Base-by-base conservation (phyloP, 768 basidiomycete species). In the Clavaria fumosa region DNA sequence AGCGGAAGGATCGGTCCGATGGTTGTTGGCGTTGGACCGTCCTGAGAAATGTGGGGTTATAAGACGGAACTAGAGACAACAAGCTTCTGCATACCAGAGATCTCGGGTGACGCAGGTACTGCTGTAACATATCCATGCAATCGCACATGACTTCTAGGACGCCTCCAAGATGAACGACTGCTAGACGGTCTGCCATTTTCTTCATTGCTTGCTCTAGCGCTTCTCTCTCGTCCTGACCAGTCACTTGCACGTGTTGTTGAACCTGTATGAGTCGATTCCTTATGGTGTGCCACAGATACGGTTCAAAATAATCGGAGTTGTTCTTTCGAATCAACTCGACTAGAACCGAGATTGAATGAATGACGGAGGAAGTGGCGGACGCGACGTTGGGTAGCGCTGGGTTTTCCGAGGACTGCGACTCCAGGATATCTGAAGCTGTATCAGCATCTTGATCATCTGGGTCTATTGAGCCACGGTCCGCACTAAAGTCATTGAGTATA, bases 241-340 rank as follows among this genome's bases (percentile, higher is more conserved):
- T 47, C 30, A 56, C 59, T 39, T 67, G 57, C 23, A 72, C 54
- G 34, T 80, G 72, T 47, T 88, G 85, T 50, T 88, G 88, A 4
- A 89, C 70, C 35, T 77, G 75, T 45, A 96, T 90, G 23, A 96
- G 68, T 32, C 88, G 73, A 52, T 90, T 90, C 34, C 91, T 76
- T 30, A 95, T 61, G 1, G 85, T 89, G 51, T 95, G 91, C 59
- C 95, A 96, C 9, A 96, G 68, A 55, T 90, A 93, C 4, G 91
- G 93, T 58, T 99, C 95, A 51, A 95, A 91, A 53, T 90, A 96
- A 55, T 99, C 93, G 26, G 91, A 93, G 55, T 97, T 96, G 57
- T 96, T 96, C 54, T 96, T 90, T 37, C 91, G 73, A 46, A 96
- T 95, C 27, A 95, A 69, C 53, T 97, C 93, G 45, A 91, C 81